Conservation (phyloP, 805 yeast genomes). For the Schwanniomyces occidentalis region DNA sequence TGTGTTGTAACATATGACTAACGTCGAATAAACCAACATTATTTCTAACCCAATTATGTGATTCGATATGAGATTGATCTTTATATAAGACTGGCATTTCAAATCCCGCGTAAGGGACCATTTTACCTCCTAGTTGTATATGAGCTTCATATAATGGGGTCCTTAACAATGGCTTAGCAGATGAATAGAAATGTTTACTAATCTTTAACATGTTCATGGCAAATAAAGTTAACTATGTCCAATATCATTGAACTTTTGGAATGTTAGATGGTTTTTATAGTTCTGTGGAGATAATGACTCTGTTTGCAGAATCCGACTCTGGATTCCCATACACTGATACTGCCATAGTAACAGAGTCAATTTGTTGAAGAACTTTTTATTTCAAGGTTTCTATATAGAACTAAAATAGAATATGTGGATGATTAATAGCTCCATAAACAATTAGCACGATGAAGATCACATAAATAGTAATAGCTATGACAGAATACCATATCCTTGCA, state of each 20-base stretch:
- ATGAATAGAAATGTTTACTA: slow-evolving; percentile 25
- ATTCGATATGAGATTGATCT: slow-evolving; percentile 84
- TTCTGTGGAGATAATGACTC: background rate
- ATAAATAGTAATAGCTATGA: slow-evolving; percentile 10
- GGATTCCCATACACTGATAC: background rate
- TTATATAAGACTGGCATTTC: slow-evolving; percentile 91
- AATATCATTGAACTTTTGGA: too few relatives aligned
- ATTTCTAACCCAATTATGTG: slow-evolving; percentile 90
- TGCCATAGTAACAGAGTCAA: background rate
- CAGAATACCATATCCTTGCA: slow-evolving; percentile 8
- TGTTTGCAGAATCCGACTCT: slow-evolving; percentile 1
- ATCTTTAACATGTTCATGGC: too few relatives aligned
- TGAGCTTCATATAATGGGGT: slow-evolving; percentile 88
- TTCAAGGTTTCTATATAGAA: too few relatives aligned
- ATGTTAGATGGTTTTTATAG: too few relatives aligned
- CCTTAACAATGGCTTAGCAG: slow-evolving; percentile 37
- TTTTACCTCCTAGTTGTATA: slow-evolving; percentile 74
- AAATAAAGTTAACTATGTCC: too few relatives aligned
- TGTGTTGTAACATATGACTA: slow-evolving; percentile 96
- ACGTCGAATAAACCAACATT: slow-evolving; percentile 94
- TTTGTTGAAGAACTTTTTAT: too few relatives aligned
- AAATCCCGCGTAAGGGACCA: slow-evolving; percentile 97
- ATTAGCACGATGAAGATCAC: slow-evolving; percentile 5
- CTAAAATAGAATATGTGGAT: slow-evolving; percentile 1
- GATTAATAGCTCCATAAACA: background rate